Evolutionary conservation across 164 flowering plant species (phyloP).

Genomic region (Protea cynaroides): DNA sequence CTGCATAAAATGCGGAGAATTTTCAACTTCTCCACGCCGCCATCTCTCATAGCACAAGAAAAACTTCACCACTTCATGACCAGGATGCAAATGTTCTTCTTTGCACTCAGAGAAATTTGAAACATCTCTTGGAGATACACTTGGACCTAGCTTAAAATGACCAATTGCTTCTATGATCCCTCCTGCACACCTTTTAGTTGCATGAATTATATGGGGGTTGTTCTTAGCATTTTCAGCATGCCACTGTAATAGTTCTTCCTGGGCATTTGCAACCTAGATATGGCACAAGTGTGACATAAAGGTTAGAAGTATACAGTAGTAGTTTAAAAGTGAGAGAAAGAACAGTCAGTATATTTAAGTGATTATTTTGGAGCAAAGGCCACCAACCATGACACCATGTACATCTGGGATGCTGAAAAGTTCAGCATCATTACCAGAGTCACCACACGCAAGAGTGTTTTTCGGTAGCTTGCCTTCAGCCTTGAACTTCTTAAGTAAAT

Average conservation of each 20-base stretch:
- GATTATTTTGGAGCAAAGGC: background rate
- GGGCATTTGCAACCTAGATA: conserved; percentile 80
- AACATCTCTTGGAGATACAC: conserved; percentile 58
- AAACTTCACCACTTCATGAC: conserved; percentile 58
- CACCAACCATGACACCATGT: conserved; percentile 82
- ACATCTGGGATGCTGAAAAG: conserved; percentile 80
- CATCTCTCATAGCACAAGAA: conserved; percentile 68
- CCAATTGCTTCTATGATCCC: conserved; percentile 86
- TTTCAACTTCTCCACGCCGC: conserved; percentile 64
- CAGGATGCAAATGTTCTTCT: conserved; percentile 34
- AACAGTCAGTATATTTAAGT: background rate
- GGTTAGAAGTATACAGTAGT: background rate
- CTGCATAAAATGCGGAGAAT: conserved; percentile 29
- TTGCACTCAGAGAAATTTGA: conserved; percentile 29
- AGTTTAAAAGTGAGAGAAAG: background rate
- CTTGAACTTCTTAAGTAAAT: conserved; percentile 56
- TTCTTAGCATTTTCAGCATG: conserved; percentile 63
- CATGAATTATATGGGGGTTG: conserved; percentile 71
- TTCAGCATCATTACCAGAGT: conserved; percentile 92
- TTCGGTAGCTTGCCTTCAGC: conserved; percentile 47
- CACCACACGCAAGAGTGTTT: conserved; percentile 80
- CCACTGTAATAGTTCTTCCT: conserved; percentile 83
- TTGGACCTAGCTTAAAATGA: conserved; percentile 63
- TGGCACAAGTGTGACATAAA: background rate
- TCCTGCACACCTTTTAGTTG: conserved; percentile 77